Evolutionary conservation across 768 basidiomycete genomes (phyloP), one percentile per base, ranked within the genome.

Genomic region (Hirschioporus abietinus): DNA sequence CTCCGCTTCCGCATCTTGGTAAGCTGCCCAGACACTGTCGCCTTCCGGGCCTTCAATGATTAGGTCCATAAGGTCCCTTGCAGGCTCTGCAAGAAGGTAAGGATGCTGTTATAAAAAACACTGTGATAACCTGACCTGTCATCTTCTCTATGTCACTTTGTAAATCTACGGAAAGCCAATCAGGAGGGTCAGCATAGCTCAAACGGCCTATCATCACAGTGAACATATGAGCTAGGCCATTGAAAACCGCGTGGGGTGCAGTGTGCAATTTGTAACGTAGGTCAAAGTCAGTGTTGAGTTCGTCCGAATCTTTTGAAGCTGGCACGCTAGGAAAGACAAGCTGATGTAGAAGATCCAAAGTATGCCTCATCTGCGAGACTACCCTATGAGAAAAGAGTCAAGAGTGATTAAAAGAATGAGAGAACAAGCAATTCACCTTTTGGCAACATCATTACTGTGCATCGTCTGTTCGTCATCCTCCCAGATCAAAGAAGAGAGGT

Each of bases 121-220:
- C 36, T 27, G 58, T 36, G 27, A 27, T 17, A 20, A 23, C 72
- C 81, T 63, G 72, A 87, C 89, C 87, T 70, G 79, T 77, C 35
- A 86, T 76, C 27, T 76, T 72, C 68, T 80, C 80, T 58, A 88
- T 71, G 60, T 82, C 81, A 24, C 74, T 72, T 65, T 77, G 79
- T 18, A 76, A 73, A 61, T 78, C 73, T 18, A 67, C 65, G 25
- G 80, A 76, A 35, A 89, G 74, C 86, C 88, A 90, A 59, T 84
- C 80, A 18, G 89, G 88, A 12, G 84, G 78, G 60, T 86, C 87
- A 7, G 88, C 86, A 67, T 86, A 93, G 66, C 88, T 86, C 61
- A 95, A 77, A 68, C 92, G 82, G 52, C 92, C 90, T 65, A 95
- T 84, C 0, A 87, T 85, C n/a, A 92, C 86, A 30, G 88, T 84